Conservation (phyloP, 495 filamentous ascomycete genomes). For the Aspergillus biplanus region DNA sequence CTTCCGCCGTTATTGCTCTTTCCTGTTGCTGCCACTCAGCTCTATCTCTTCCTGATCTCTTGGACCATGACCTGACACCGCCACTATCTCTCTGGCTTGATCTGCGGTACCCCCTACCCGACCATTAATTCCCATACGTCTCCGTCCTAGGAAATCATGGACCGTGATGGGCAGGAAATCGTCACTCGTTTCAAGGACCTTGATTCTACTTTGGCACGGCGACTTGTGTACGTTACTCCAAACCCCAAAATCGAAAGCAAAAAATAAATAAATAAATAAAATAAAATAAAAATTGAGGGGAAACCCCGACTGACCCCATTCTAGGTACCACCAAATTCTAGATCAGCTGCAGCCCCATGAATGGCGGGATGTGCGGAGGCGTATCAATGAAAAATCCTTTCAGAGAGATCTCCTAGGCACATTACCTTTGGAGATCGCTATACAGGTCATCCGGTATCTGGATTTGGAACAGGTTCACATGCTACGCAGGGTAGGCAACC, state of each 20-base stretch:
- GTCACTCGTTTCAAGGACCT: slow-evolving; percentile 20
- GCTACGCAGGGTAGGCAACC: slow-evolving; percentile 32
- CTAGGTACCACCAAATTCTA: slow-evolving; percentile 35
- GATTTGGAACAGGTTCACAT: slow-evolving; percentile 30
- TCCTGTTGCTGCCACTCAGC: no score
- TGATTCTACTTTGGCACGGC: slow-evolving; percentile 14
- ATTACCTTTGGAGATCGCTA: slow-evolving; percentile 38
- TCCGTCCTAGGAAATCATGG: slow-evolving; percentile 13
- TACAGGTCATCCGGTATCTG: slow-evolving; percentile 30
- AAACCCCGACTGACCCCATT: neutral
- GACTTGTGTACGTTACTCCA: slow-evolving; percentile 10
- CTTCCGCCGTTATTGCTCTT: no score
- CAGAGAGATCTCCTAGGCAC: slow-evolving; percentile 40
- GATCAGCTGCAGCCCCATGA: slow-evolving; percentile 35
- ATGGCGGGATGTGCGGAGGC: slow-evolving; percentile 37
- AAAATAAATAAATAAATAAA: slow-evolving; percentile 7
- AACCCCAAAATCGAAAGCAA: neutral
- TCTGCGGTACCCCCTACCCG: neutral
- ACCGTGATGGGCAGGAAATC: slow-evolving; percentile 19
- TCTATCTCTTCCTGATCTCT: no score
- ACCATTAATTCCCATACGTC: neutral
- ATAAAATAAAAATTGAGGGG: slow-evolving; percentile 5
- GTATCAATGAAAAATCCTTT: slow-evolving; percentile 25
- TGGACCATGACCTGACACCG: no score
- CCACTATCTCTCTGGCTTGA: neutral